phyloP scores from a whole-genome alignment of 768 basidiomycete species.

The Amanita pallidorosea region DNA sequence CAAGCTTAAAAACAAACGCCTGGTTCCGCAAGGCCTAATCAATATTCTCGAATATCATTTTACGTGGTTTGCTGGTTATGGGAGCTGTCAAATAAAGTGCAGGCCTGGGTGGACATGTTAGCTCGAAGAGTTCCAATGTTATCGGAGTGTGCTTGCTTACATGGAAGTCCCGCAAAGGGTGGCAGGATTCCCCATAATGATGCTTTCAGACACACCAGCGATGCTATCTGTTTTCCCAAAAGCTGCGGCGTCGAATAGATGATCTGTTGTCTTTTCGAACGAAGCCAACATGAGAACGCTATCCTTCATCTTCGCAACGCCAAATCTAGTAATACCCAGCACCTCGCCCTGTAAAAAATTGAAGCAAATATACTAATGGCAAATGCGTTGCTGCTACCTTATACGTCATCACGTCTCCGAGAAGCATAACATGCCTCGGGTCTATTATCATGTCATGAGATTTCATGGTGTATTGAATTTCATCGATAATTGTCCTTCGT shows the following conservation, averaged over 20 bases:
- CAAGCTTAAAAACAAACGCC: too few relatives aligned
- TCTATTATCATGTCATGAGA: slow-evolving; percentile 98
- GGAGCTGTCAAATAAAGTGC: slow-evolving; percentile 36
- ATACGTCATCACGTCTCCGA: slow-evolving; percentile 98
- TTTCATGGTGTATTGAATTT: slow-evolving; percentile 96
- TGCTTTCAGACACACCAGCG: slow-evolving; percentile 96
- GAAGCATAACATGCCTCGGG: slow-evolving; percentile 95
- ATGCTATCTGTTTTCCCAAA: slow-evolving; percentile 94
- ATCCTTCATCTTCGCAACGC: slow-evolving; percentile 99
- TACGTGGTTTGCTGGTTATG: slow-evolving; percentile 35
- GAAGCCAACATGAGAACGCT: slow-evolving; percentile 98
- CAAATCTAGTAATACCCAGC: slow-evolving; percentile 95
- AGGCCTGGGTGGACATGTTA: slow-evolving; percentile 24
- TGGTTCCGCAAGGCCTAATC: neutral
- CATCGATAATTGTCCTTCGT: slow-evolving; percentile 86
- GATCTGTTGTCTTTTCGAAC: slow-evolving; percentile 99
- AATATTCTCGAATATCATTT: slow-evolving; percentile 36
- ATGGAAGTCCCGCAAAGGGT: slow-evolving; percentile 92
- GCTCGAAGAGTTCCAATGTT: neutral
- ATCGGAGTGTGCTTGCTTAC: slow-evolving; percentile 29
- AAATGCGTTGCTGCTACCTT: slow-evolving; percentile 43
- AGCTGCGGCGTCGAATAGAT: slow-evolving; percentile 94
- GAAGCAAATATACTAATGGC: neutral
- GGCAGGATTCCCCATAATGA: slow-evolving; percentile 98
- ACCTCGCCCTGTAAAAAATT: slow-evolving; percentile 70